phyloP scores from a whole-genome alignment of 1,284 basidiomycete genomes.

The Trichosporon asahii region DNA sequence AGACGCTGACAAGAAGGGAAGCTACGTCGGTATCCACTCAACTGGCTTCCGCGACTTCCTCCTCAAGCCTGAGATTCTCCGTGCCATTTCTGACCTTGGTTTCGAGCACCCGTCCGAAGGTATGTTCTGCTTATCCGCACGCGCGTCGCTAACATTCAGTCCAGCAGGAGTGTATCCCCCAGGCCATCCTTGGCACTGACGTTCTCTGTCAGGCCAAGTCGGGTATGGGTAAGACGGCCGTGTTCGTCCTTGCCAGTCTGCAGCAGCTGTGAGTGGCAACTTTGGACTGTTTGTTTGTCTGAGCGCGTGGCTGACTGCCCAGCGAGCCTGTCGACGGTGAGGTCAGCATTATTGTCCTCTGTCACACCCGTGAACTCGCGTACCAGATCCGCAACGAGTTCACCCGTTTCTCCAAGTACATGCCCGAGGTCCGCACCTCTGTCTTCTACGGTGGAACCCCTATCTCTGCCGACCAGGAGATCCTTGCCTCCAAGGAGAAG shows the following conservation, averaged over 20 bases:
- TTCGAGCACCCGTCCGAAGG: conserved; percentile 99
- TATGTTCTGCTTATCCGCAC: conserved; percentile 52
- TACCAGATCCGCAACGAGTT: conserved; percentile 99
- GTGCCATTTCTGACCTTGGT: conserved; percentile 97
- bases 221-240: conserved; percentile 99
- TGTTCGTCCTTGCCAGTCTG: conserved; percentile 95
- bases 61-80: conserved; percentile 91
- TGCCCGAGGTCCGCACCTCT: conserved; percentile 95
- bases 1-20: conserved; percentile 84
- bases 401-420: conserved; percentile 98
- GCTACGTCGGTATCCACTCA: conserved; percentile 95
- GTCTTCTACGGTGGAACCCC: conserved; percentile 98
- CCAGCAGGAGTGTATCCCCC: conserved; percentile 99
- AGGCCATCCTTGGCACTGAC: conserved; percentile 99
- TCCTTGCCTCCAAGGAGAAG: conserved; percentile 91
- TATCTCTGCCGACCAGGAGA: conserved; percentile 88
- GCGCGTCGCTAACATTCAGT: conserved; percentile 57
- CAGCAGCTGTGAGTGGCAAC: conserved; percentile 69
- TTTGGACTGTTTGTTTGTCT: background rate
- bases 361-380: conserved; percentile 98
- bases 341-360: conserved; percentile 94
- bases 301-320: conserved; percentile 11
- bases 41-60: conserved; percentile 95
- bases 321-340: conserved; percentile 94
- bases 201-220: conserved; percentile 99